These are phyloP conservation scores for Lecanosticta acicola DNA, from an alignment of 2,329 filamentous ascomycete species.

Conservation along the genomic window DNA sequence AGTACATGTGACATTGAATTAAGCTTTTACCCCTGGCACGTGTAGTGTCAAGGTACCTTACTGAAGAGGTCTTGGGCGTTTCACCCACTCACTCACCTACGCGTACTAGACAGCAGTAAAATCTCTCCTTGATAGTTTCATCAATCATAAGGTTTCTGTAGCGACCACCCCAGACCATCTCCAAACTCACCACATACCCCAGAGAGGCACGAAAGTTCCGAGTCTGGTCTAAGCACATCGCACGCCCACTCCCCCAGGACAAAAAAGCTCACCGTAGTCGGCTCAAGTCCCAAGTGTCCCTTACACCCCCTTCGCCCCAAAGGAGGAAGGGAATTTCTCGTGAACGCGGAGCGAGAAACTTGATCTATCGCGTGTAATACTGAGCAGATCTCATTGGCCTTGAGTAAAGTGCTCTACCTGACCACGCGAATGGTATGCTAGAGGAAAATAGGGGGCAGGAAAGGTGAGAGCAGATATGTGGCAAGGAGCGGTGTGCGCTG, in stretches of 20 bases:
- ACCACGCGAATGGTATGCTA: constrained; percentile 36
- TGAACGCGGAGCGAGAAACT: constrained; percentile 19
- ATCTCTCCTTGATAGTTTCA: too few relatives aligned
- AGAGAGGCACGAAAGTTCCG: not conserved
- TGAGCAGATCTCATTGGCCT: constrained; percentile 50
- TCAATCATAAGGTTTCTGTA: too few relatives aligned
- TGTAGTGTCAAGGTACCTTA: too few relatives aligned
- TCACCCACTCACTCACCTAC: too few relatives aligned
- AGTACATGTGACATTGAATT: too few relatives aligned
- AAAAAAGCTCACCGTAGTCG: constrained; percentile 12
- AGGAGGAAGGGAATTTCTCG: constrained; percentile 10
- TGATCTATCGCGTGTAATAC: constrained; percentile 49
- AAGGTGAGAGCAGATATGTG: constrained; percentile 1
- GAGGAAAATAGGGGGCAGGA: constrained; percentile 5
- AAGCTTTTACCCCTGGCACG: too few relatives aligned
- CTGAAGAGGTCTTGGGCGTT: too few relatives aligned
- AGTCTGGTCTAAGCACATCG: constrained; percentile 6
- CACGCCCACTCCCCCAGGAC: constrained; percentile 5
- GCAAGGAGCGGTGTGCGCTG: constrained; percentile 1
- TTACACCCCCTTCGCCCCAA: too few relatives aligned
- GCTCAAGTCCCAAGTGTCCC: constrained; percentile 7
- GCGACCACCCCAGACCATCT: constrained; percentile 5
- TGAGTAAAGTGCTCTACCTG: constrained; percentile 50
- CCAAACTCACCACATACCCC: not conserved
- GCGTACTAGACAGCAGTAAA: too few relatives aligned